Evolutionary conservation across 495 filamentous ascomycete genomes (phyloP).

Genomic region (Penicillium ucsense): DNA sequence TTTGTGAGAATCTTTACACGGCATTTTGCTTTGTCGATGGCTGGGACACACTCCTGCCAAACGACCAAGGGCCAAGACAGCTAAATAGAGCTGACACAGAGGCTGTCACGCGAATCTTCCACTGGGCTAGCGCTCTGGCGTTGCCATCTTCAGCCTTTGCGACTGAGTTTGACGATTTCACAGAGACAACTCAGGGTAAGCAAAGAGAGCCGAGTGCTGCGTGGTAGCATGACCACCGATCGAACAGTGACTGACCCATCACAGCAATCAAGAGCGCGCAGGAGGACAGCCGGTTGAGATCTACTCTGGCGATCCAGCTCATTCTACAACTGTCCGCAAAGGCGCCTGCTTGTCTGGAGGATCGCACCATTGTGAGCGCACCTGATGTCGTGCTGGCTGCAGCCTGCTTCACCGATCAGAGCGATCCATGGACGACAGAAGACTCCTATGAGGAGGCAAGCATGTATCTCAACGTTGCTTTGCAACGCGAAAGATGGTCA

Average conservation of each 20-base stretch:
- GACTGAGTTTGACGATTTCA: constrained; percentile 15
- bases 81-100: constrained; percentile 17
- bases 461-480: constrained; percentile 30
- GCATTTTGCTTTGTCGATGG: constrained; percentile 17
- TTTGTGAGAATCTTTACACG: constrained; percentile 23
- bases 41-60: constrained; percentile 6
- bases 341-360: constrained; percentile 7
- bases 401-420: constrained; percentile 37
- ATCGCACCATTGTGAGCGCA: constrained; percentile 8
- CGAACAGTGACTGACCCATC: neutral
- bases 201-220: neutral
- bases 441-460: constrained; percentile 18
- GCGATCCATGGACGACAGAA: constrained; percentile 47
- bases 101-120: constrained; percentile 20
- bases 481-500: constrained; percentile 25
- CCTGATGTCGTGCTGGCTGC: constrained; percentile 23
- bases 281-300: constrained; percentile 15
- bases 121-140: constrained; percentile 25
- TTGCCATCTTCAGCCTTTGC: constrained; percentile 29
- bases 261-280: constrained; percentile 12
- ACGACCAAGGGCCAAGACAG: constrained; percentile 6
- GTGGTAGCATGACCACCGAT: neutral
- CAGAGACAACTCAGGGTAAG: constrained; percentile 14
- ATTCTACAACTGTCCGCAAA: constrained; percentile 10
- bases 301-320: constrained; percentile 23